Conservation (phyloP, 352 stramenopile genomes). For the Nothophytophthora sp. region DNA sequence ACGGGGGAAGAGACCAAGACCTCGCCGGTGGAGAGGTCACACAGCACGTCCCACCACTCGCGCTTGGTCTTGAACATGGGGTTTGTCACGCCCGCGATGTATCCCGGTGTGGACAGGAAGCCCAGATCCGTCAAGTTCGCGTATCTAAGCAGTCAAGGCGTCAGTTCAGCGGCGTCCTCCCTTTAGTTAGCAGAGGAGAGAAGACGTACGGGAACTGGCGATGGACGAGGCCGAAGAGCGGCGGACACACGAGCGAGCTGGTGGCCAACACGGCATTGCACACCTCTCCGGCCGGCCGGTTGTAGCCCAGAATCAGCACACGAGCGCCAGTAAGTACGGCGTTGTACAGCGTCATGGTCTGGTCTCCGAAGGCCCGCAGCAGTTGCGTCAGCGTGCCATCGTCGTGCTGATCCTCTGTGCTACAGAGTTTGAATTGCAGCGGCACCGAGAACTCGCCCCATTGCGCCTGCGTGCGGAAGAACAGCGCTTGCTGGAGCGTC, state of each 20-base stretch:
- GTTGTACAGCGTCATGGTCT: conserved; percentile 88
- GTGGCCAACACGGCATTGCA: conserved; percentile 88
- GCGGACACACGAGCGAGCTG: conserved; percentile 82
- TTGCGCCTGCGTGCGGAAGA: conserved; percentile 50
- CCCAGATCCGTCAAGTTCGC: conserved; percentile 89
- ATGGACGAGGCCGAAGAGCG: conserved; percentile 75
- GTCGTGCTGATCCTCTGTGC: conserved; percentile 84
- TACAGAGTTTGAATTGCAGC: conserved; percentile 82
- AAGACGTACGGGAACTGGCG: conserved; percentile 70
- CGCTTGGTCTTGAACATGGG: conserved; percentile 92
- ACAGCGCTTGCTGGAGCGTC: conserved; percentile 53
- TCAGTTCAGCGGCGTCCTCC: background rate
- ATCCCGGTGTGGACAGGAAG: conserved; percentile 83
- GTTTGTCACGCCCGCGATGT: conserved; percentile 91
- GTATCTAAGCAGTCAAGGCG: conserved; percentile 40
- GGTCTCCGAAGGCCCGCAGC: conserved; percentile 79
- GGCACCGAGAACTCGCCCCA: conserved; percentile 71
- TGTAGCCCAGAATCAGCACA: conserved; percentile 85
- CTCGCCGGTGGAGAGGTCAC: conserved; percentile 84
- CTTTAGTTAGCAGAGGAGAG: background rate
- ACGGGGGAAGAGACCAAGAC: conserved; percentile 54
- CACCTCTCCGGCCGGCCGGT: conserved; percentile 77
- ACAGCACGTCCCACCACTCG: conserved; percentile 92
- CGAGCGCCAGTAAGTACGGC: conserved; percentile 78
- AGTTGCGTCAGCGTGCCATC: conserved; percentile 70